Evolutionary conservation across 2,329 filamentous ascomycete species (phyloP), one percentile per base, ranked within the genome.

Genomic region (Pseudogymnoascus sp.): DNA sequence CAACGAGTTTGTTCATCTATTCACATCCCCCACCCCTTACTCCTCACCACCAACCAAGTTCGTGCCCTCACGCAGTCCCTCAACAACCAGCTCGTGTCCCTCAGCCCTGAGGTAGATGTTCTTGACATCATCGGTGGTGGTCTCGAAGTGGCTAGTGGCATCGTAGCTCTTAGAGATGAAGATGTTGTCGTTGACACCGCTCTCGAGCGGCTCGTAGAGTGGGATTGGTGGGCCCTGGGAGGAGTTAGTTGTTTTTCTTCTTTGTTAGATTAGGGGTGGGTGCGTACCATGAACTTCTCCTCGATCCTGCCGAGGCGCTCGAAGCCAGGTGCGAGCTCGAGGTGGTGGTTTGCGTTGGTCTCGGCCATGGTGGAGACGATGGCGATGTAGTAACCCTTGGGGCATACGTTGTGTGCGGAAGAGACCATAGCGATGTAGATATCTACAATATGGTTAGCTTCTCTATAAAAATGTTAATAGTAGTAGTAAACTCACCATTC

Each of bases 111-210:
- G 83, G 81, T 96, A 99, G 71, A 99, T 91, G 75, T 97, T 91
- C 79, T 88, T 89, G 74, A 99, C 93, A 77, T 99, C 93, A 75
- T 97, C 95, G 79, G 83, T 84, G 57, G 80, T 83, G 37, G 91
- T 97, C 85, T 99, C 95, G 73, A 99, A 99, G 82, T 99, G 95
- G 76, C 90, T 96, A 68, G 90, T 96, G 62, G 96, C 91, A 73
- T 99, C 96, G 78, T 99, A 99, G 81, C 91, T 96, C 86, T 96
- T 97, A 73, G 92, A 96, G 75, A 99, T 92, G 81, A 92, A 99
- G 76, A 99, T 88, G 77, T 93, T 93, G 81, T 97, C 93, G 70
- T 87, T 89, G 70, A 80, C 82, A 67, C 95, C 95, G 73, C 88
- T 85, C 73, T 91, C 89, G 60, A 93, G 76, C 21, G 95, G 96